Conservation (phyloP, 768 basidiomycete species). For the Tylopilus intermedius region DNA sequence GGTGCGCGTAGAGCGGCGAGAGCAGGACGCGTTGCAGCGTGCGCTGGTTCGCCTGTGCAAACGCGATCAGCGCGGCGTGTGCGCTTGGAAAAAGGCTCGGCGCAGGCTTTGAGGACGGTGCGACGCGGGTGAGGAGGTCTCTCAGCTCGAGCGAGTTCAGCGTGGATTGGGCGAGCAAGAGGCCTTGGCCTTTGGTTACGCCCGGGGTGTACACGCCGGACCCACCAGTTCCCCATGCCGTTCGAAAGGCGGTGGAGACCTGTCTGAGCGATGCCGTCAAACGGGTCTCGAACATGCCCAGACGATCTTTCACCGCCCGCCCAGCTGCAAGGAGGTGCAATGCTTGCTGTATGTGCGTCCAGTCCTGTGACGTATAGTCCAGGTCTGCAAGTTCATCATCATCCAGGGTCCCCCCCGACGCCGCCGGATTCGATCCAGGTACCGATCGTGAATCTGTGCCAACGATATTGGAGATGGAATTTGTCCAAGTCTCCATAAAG, state of each 20-base stretch:
- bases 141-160: conserved; percentile 76
- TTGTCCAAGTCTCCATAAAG: conserved; percentile 65
- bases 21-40: conserved; percentile 81
- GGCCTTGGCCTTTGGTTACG: conserved; percentile 60
- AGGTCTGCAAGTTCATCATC: conserved; percentile 69
- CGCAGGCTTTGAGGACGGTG: conserved; percentile 14
- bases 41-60: conserved; percentile 70
- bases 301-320: conserved; percentile 63
- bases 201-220: conserved; percentile 51
- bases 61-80: conserved; percentile 50
- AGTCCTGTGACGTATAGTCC: conserved; percentile 87
- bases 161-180: conserved; percentile 75
- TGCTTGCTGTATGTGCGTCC: conserved; percentile 78
- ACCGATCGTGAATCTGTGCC: conserved; percentile 26
- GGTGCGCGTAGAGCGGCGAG: conserved; percentile 70
- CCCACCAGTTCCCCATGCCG: conserved; percentile 48
- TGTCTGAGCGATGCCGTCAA: conserved; percentile 56
- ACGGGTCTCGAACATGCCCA: conserved; percentile 65
- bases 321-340: conserved; percentile 82
- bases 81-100: conserved; percentile 47
- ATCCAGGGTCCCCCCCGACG: conserved; percentile 17
- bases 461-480: conserved; percentile 41
- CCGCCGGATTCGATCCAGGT: conserved; percentile 23
- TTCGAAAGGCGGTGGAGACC: conserved; percentile 54
- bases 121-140: conserved; percentile 31